Conservation (phyloP, 176 grass and related monocot genomes). For the Echinochloa phyllopogon region DNA sequence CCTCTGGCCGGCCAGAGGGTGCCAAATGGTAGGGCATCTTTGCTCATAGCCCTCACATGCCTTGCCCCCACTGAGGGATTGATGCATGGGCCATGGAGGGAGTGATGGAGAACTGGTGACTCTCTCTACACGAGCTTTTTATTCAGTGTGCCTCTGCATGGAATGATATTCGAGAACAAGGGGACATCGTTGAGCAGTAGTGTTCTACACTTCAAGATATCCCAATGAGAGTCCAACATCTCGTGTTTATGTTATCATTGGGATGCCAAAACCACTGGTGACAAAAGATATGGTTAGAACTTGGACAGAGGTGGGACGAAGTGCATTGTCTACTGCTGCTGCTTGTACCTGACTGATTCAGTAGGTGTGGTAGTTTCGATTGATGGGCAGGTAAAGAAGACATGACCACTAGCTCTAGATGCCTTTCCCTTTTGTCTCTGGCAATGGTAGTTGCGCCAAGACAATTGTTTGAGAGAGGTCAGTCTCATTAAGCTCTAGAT, state of each 20-base stretch:
- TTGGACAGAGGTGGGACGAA: background rate
- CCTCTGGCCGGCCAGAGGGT: background rate
- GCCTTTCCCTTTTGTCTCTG: conserved; percentile 25
- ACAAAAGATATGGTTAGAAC: conserved; percentile 15
- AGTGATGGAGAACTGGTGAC: background rate
- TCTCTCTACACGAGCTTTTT: background rate
- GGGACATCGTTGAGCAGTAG: background rate
- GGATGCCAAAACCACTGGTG: background rate
- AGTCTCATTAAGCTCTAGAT: conserved; percentile 18
- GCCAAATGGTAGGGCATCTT: conserved; percentile 44
- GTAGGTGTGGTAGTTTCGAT: conserved; percentile 38
- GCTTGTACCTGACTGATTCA: conserved; percentile 17
- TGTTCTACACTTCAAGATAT: background rate
- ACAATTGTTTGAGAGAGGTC: background rate
- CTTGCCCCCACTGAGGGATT: background rate
- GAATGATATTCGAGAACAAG: background rate
- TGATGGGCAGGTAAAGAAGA: conserved; percentile 42
- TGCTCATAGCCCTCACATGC: conserved; percentile 50
- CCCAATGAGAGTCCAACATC: conserved; percentile 1
- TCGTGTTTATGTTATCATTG: conserved; percentile 12
- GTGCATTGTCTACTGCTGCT: background rate
- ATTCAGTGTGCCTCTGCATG: background rate
- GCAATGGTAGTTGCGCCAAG: conserved; percentile 19
- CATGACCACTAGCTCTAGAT: background rate
- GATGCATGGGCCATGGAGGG: background rate